Percentiles rank a stretch among this genome's conserved stretches.
Evolutionary conservation across 345 rosid species (phyloP).

Genomic region (Isatis tinctoria): DNA sequence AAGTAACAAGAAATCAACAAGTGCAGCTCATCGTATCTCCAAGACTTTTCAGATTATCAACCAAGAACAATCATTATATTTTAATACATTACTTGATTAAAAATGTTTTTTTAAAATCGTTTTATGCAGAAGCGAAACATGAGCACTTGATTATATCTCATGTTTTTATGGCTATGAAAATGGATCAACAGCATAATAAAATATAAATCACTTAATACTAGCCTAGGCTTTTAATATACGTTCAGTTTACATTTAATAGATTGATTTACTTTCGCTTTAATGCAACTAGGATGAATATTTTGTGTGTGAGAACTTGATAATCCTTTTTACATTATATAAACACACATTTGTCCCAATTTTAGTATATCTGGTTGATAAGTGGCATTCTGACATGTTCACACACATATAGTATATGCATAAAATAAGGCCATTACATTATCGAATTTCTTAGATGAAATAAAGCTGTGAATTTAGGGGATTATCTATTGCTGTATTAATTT

Average conservation of each 20-base stretch:
- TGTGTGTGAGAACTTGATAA: neutral
- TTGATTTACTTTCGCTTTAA: neutral
- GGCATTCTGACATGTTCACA: conserved; percentile 7
- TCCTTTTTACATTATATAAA: neutral
- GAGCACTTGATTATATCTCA: neutral
- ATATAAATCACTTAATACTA: neutral
- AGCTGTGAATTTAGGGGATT: neutral
- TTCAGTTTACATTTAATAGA: neutral
- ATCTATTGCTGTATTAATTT: neutral
- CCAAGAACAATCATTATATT: neutral
- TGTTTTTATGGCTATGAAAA: neutral
- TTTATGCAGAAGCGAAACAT: neutral
- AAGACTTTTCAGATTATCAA: neutral
- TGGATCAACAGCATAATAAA: neutral
- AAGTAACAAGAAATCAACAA: conserved; percentile 21
- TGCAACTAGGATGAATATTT: neutral
- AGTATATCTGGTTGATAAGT: neutral
- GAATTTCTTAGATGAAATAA: conserved; percentile 4
- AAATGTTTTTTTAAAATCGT: neutral
- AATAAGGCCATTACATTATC: neutral
- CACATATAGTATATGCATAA: neutral
- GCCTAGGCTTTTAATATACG: too few species aligned
- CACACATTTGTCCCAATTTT: too few species aligned
- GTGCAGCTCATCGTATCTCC: conserved; percentile 30
- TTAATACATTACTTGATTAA: neutral